Percentiles rank a stretch among this genome's conserved stretches.
These are phyloP conservation scores for Ceratobasidium papillatum DNA, from an alignment of 1,284 basidiomycete genomes.

Conservation along the genomic window DNA sequence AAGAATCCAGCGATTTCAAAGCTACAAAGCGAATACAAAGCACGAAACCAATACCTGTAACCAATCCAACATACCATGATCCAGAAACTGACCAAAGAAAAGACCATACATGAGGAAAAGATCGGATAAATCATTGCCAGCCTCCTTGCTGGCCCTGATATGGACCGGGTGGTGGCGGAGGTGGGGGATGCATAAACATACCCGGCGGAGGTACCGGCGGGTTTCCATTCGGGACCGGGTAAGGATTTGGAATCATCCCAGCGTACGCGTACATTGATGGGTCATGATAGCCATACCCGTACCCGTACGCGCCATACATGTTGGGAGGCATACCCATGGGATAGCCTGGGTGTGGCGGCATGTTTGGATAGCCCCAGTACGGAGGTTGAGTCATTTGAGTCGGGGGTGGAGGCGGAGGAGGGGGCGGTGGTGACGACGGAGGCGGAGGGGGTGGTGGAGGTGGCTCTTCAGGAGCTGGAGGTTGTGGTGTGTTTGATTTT, in stretches of 20 bases:
- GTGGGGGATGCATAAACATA: slow-evolving; percentile 18
- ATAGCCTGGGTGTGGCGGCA: slow-evolving; percentile 20
- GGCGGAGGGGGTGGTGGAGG: slow-evolving; percentile 32
- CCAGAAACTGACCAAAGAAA: not conserved
- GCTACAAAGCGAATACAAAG: slow-evolving; percentile 14
- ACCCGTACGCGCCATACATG: slow-evolving; percentile 14
- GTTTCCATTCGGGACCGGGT: slow-evolving; percentile 22
- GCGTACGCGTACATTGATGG: slow-evolving; percentile 33
- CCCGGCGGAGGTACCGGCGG: slow-evolving; percentile 12
- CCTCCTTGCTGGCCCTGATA: slow-evolving; percentile 27
- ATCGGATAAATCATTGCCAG: slow-evolving; percentile 1
- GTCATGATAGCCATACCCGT: slow-evolving; percentile 24
- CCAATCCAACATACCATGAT: not conserved
- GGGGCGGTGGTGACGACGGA: slow-evolving; percentile 20
- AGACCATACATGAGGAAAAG: not conserved
- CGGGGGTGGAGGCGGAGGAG: slow-evolving; percentile 19
- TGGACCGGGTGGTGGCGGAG: slow-evolving; percentile 23
- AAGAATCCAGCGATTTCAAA: not conserved
- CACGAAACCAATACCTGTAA: slow-evolving; percentile 8
- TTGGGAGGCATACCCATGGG: slow-evolving; percentile 2
- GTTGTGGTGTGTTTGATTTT: slow-evolving; percentile 33
- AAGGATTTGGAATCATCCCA: slow-evolving; percentile 8
- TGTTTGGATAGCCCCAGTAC: slow-evolving; percentile 36
- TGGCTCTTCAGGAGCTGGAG: slow-evolving; percentile 31
- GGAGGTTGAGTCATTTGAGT: slow-evolving; percentile 17